A percentile compares a stretch with the other conserved stretches of the same genome.
These are phyloP conservation scores for Incumbomyces lentus DNA, from an alignment of 2,329 filamentous ascomycete genomes.

Conservation along the genomic window DNA sequence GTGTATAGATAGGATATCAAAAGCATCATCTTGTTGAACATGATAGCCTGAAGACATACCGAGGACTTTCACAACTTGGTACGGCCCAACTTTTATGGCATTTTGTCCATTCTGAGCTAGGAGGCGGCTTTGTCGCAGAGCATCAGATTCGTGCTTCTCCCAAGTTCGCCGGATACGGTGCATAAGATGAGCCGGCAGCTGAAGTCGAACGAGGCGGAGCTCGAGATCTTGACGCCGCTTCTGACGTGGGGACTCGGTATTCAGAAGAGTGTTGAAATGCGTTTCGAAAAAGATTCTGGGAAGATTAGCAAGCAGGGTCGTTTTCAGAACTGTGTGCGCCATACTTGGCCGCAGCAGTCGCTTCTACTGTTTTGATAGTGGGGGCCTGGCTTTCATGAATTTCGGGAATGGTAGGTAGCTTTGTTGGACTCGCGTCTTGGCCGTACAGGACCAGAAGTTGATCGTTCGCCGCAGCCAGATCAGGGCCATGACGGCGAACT, in stretches of 20 bases:
- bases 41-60: conserved; percentile 26
- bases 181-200: conserved; percentile 11
- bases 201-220: conserved; percentile 41
- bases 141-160: conserved; percentile 56
- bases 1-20: background rate
- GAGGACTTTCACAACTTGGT: conserved; percentile 69
- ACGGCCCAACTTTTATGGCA: conserved; percentile 51
- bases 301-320: background rate
- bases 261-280: conserved; percentile 63
- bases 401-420: conserved; percentile 17
- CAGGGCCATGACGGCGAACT: conserved; percentile 6
- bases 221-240: conserved; percentile 55
- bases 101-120: conserved; percentile 44
- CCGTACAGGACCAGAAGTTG: conserved; percentile 1
- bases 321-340: background rate
- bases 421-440: background rate
- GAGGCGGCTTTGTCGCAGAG: conserved; percentile 62
- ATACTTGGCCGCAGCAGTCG: conserved; percentile 61
- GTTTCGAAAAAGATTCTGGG: conserved; percentile 64
- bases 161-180: conserved; percentile 47
- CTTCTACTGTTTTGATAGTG: conserved; percentile 55
- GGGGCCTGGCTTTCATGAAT: conserved; percentile 1
- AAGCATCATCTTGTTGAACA: background rate
- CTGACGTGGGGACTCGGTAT: conserved; percentile 47
- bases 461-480: conserved; percentile 10